Percentiles rank a stretch among this genome's conserved stretches.
Conservation (phyloP, 1,284 basidiomycete genomes). For the Cystobasidiaceae sp. region DNA sequence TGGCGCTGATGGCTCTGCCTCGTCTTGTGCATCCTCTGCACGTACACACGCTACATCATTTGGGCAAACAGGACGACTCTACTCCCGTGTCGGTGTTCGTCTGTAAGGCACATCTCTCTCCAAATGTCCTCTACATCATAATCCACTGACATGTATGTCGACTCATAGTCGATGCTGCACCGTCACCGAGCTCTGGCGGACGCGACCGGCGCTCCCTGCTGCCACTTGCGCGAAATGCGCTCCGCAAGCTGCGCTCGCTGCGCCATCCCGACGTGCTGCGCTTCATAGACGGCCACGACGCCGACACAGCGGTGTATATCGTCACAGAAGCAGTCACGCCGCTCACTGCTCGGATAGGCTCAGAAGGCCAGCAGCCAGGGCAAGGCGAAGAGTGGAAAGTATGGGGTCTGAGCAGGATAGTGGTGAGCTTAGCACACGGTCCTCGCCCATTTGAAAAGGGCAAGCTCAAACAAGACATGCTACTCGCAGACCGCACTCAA, state of each 20-base stretch:
- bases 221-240: conserved; percentile 80
- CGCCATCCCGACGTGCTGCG: conserved; percentile 94
- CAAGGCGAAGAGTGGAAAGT: conserved; percentile 80
- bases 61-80: conserved; percentile 87
- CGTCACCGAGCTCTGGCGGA: conserved; percentile 47
- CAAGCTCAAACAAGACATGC: conserved; percentile 9
- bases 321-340: conserved; percentile 89
- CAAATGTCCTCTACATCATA: not conserved
- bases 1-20: no score
- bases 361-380: conserved; percentile 54
- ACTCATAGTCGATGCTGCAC: conserved; percentile 56
- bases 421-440: no score
- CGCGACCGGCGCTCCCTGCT: conserved; percentile 56
- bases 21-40: no score
- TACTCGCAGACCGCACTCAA: conserved; percentile 70
- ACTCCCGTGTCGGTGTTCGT: conserved; percentile 79
- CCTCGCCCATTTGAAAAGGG: conserved; percentile 35
- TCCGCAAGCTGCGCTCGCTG: conserved; percentile 83
- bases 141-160: no score
- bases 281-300: conserved; percentile 68
- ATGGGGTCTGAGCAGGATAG: conserved; percentile 90
- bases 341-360: conserved; percentile 61
- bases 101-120: conserved; percentile 46
- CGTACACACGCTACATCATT: no score
- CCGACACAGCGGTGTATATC: conserved; percentile 78